A percentile compares a stretch with the other conserved stretches of the same genome.
phyloP scores from a whole-genome alignment of 768 basidiomycete species.

The Termitomyces sp. region DNA sequence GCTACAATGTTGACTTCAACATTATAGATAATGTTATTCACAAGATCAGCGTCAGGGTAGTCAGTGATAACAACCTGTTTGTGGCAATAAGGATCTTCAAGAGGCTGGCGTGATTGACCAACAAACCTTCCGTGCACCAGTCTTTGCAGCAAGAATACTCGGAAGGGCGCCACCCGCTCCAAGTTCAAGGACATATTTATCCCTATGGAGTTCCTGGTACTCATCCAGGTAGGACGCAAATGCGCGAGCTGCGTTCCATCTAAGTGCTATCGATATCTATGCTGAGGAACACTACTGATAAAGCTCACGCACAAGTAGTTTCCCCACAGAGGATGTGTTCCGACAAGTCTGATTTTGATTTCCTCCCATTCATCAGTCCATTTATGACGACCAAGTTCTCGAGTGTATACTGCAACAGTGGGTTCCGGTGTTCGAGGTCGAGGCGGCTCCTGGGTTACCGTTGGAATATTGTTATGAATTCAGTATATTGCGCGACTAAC shows the following conservation, averaged over 20 bases:
- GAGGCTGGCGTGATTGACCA: neutral
- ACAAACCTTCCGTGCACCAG: conserved; percentile 65
- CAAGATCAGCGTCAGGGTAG: conserved; percentile 76
- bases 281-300: neutral
- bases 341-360: conserved; percentile 66
- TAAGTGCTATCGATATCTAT: conserved; percentile 16
- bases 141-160: conserved; percentile 65
- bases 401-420: conserved; percentile 44
- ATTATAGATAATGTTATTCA: conserved; percentile 75
- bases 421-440: conserved; percentile 66
- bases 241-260: conserved; percentile 78
- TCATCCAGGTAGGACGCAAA: conserved; percentile 67
- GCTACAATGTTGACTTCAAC: conserved; percentile 48
- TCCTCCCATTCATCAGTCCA: conserved; percentile 27
- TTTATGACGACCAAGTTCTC: conserved; percentile 22
- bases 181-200: conserved; percentile 66
- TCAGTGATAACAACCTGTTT: conserved; percentile 80
- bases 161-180: conserved; percentile 94
- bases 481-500: conserved; percentile 25
- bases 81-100: neutral
- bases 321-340: conserved; percentile 78
- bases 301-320: conserved; percentile 56
- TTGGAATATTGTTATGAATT: conserved; percentile 3
- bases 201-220: conserved; percentile 40
- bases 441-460: conserved; percentile 46